Evolutionary conservation across 73 alveolate genomes (phyloP), one percentile per base, ranked within the genome.

Genomic region (Paramecium pentaurelia): DNA sequence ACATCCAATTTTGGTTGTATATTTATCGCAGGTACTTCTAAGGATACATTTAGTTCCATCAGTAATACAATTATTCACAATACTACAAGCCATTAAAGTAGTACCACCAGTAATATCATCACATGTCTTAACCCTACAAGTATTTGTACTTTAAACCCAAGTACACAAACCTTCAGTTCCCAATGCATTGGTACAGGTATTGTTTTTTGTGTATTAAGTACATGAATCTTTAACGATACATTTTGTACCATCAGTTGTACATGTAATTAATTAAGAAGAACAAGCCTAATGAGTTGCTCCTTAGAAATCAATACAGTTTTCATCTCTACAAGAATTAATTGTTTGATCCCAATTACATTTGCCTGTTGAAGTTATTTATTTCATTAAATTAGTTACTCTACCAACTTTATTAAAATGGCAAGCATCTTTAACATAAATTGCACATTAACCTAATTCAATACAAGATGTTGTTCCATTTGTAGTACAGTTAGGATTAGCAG

Each of bases 41-140:
- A 73, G 25, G 10, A 77, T 77, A 37, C 71, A 77, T 38, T 77
- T 77, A 1, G 73, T 40, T 38, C 89, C 89, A 40, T 77, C 89
- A 37, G 40, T 42, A 27, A 47, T 42, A 44, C 73, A 77, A 47
- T 0, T 12, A 14, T 6, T 47, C 0, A 22, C 40, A 22, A 27
- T 27, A 11, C 86, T 7, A 9, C 86, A 32, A 71, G 54, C 59
- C 1, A 9, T 1, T 1, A 36, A 7, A 25, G 32, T 25, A 10
- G 47, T 30, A 6, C 54, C 28, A 27, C 27, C 30, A 28, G 27
- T 45, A 71, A 71, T 71, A 32, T 71, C 58, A 20, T 27, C 47
- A 71, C 86, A 71, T 0, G 25, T 34, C 58, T 4, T 71, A 25
- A 34, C 11, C 30, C 86, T 2, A 8, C 86, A 32, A 8, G 36